Conservation (phyloP, 768 basidiomycete genomes). For the Lactarius quietus region DNA sequence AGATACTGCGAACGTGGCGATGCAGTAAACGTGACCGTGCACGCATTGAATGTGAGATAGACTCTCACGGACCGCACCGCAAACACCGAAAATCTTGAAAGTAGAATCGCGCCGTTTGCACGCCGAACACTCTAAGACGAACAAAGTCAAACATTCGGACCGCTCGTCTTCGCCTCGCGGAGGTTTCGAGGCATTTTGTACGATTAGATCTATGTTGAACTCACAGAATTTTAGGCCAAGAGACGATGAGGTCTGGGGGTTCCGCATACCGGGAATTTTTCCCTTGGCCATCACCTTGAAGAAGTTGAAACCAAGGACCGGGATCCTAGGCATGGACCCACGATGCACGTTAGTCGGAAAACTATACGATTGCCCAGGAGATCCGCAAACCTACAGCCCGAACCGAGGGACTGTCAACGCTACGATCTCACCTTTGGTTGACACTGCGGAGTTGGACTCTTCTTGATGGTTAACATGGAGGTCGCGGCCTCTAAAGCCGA, state of each 20-base stretch:
- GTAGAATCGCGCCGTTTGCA: background rate
- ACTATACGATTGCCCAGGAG: background rate
- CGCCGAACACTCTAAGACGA: background rate
- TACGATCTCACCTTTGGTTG: background rate
- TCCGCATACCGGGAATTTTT: constrained; percentile 12
- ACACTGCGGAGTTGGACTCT: background rate
- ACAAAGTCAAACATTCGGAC: background rate
- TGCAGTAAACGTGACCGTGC: background rate
- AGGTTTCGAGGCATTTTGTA: constrained; percentile 1
- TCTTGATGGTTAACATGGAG: background rate
- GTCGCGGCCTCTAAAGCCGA: background rate
- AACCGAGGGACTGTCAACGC: background rate
- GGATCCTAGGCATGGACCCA: constrained; percentile 6
- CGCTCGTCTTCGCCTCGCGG: constrained; percentile 6
- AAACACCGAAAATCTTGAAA: background rate
- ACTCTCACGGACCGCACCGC: background rate
- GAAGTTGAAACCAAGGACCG: constrained; percentile 12
- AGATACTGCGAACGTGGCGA: background rate
- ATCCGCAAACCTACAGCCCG: background rate
- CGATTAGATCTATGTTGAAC: constrained; percentile 2
- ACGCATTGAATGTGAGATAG: background rate
- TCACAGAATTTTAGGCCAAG: background rate
- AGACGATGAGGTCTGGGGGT: background rate
- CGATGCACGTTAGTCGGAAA: background rate
- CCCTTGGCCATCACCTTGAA: background rate